phyloP scores from a whole-genome alignment of 441 rosid species.

The Populus hybrid region DNA sequence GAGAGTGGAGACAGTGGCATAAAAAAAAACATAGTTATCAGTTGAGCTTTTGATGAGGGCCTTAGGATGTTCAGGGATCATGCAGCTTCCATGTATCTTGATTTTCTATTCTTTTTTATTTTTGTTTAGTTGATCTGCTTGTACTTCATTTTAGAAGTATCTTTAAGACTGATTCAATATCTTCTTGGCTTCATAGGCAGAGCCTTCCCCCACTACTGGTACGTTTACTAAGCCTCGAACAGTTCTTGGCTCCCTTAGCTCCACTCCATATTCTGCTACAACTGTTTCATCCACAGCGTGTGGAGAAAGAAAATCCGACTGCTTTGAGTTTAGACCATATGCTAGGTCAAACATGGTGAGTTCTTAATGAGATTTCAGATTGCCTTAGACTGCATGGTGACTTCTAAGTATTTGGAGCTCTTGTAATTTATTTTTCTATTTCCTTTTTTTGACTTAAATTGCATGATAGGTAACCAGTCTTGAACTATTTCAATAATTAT shows the following conservation, averaged over 20 bases:
- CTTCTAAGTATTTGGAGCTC: background rate
- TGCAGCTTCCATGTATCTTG: constrained; percentile 15
- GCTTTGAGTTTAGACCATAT: constrained; percentile 77
- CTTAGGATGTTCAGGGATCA: constrained; percentile 2
- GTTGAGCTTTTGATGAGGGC: constrained; percentile 8
- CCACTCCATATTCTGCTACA: constrained; percentile 36
- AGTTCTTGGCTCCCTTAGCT: constrained; percentile 36
- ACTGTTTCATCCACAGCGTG: constrained; percentile 34
- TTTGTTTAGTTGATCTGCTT: constrained; percentile 11
- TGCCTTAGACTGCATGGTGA: background rate
- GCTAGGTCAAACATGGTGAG: constrained; percentile 61
- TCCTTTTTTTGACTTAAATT: background rate
- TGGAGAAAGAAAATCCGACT: constrained; percentile 42
- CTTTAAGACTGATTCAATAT: constrained; percentile 2
- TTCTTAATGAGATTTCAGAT: constrained; percentile 15
- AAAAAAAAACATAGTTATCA: constrained; percentile 8
- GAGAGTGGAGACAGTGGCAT: constrained; percentile 7
- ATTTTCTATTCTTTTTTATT: constrained; percentile 5
- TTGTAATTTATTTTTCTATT: background rate
- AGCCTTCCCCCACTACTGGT: constrained; percentile 95
- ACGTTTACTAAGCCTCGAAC: constrained; percentile 64
- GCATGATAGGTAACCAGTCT: background rate
- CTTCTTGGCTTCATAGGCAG: constrained; percentile 52
- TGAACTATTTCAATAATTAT: background rate
- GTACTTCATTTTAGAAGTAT: background rate